Percentiles rank a stretch among this genome's conserved stretches.
phyloP scores from a whole-genome alignment of 2,329 filamentous ascomycete genomes.

The Cyphellophora attinorum region DNA sequence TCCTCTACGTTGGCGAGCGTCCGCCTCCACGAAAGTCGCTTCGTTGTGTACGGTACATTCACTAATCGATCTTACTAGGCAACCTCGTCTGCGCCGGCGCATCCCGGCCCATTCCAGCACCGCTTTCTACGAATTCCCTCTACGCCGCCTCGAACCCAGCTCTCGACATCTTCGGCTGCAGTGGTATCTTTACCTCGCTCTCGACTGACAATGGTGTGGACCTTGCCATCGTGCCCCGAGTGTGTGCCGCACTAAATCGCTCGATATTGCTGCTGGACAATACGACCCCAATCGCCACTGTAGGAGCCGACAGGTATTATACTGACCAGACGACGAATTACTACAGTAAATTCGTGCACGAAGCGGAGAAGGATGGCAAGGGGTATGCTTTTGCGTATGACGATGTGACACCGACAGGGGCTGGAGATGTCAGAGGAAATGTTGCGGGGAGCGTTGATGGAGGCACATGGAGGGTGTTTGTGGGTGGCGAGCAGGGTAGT shows the following conservation, averaged over 20 bases:
- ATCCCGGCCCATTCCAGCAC: slow-evolving; percentile 1
- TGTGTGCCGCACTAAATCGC: slow-evolving; percentile 45
- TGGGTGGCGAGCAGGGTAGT: no score
- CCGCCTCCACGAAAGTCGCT: no score
- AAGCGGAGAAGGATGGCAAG: slow-evolving; percentile 47
- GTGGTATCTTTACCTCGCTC: slow-evolving; percentile 35
- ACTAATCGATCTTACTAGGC: no score
- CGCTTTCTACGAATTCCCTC: not conserved
- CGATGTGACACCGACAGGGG: slow-evolving; percentile 52
- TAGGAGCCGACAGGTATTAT: no score
- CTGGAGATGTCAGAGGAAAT: slow-evolving; percentile 45
- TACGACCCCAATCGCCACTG: no score
- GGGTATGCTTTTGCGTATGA: slow-evolving; percentile 63
- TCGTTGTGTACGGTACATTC: no score
- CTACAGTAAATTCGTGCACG: slow-evolving; percentile 47
- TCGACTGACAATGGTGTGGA: slow-evolving; percentile 31
- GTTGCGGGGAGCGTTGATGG: slow-evolving; percentile 40
- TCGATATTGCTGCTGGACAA: slow-evolving; percentile 33
- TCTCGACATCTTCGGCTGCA: slow-evolving; percentile 42
- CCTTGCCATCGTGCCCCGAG: slow-evolving; percentile 35
- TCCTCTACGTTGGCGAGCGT: not conserved
- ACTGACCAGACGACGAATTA: slow-evolving; percentile 29
- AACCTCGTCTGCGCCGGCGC: not conserved
- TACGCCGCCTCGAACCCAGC: no score
- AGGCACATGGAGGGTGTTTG: slow-evolving; percentile 34